Base-by-base conservation (phyloP, 192 early-diverging fungal species). In the Umbelopsis sp. region DNA sequence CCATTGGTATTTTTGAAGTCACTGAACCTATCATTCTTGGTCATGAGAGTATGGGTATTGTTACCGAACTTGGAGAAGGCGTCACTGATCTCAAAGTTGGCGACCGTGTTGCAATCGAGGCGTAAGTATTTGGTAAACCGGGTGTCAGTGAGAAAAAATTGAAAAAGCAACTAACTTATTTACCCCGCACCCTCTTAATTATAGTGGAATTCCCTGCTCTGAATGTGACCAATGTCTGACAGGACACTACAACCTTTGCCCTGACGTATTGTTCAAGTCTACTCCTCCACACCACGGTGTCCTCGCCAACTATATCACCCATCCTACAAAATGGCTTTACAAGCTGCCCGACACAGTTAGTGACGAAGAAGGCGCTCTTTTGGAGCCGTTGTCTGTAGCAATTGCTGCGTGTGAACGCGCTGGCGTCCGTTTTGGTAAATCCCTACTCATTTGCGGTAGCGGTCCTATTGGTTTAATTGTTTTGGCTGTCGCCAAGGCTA, bases 41-140 rank as follows among this genome's bases (percentile, higher is more conserved):
- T 27, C 80, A 81, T 70, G 80, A 81, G 61, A 72, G 74, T 45
- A 49, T 64, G 67, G 80, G 80, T 35, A 66, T 76, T 47, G 74
- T 81, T 0, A 76, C 73, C 15, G 68, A 76, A 18, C 7, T 81
- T 21, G 80, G 80, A 8, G 66, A 75, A 51, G 74, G 71, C 20
- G 74, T 81, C 46, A 77, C 30, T 10, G 61, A 35, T 25, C 53
- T 81, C 9, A 76, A 81, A 44, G 66, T 79, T 51, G 80, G 80
- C 22, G 80, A 81, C 58, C 69, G 70, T 33, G 80, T 81, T 33
- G 76, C 73, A 23, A 61, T 81, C 20, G 80, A 81, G 71, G 68
- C 79, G 67, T 75, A 75, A 75, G 68, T 71, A 46, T 46, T 64
- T 45, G 5, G 41, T 11, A 70, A 55, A 46, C 13, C 13, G 35